Evolutionary conservation across 2,329 filamentous ascomycete species (phyloP), one percentile per base, ranked within the genome.

Genomic region (Chrysoporthe deuterocubensis): DNA sequence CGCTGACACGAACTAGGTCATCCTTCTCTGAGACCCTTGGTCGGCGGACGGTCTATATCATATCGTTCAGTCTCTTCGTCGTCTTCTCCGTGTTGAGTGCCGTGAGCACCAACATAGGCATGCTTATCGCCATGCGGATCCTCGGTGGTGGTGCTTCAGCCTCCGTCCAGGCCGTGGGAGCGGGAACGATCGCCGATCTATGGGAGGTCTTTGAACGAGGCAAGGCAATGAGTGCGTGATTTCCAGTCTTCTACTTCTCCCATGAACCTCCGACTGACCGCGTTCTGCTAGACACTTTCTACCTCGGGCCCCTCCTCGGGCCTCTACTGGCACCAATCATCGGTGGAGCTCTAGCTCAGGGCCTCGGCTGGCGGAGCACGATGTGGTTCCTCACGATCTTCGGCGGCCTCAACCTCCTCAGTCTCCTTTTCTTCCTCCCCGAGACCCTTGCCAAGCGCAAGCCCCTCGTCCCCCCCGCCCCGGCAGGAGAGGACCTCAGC

Each of bases 101-200:
- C 18, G 78, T 93, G 40, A 90, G 89, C 71, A 85, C 82, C 65
- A 90, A 87, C 71, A 92, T 94, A 71, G 81, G 81, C 52, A 93
- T 94, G 91, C 85, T 96, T 50, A 89, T 95, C 72, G 85, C 91
- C 50, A 91, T 94, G 83, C 87, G 93, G 16, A 80, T 94, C 71
- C 81, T 94, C 6, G 85, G 87, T 56, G 93, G 93, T 50, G 93
- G 92, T 26, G 91, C 92, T 3, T 89, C 92, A 0, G 92, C 92
- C 1, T 92, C 90, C 1, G 92, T 94, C 0, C 92, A 95, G 76
- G 90, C 92, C 8, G 92, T 96, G 8, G 92, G 93, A 4, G 92
- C 92, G 1, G 93, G 93, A 6, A 94, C 92, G 2, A 92, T 96
- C 67, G 89, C 92, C 57, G 92, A 96, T 75, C 83, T 95, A 14